Base-by-base conservation (phyloP, 2,329 filamentous ascomycete species). In the Exophiala alcalophila region DNA sequence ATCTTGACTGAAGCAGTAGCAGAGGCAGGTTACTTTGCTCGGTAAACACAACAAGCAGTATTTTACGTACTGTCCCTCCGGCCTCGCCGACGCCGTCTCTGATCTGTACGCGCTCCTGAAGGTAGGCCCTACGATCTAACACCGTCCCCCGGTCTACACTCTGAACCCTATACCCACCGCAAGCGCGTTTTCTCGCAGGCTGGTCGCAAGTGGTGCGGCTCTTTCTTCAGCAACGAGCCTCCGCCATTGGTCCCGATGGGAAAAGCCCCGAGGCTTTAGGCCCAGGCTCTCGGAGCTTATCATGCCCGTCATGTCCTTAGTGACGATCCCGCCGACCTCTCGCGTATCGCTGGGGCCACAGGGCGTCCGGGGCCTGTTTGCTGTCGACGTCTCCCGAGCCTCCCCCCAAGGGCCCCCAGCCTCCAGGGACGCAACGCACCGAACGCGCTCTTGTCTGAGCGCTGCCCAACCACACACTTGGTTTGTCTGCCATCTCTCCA, bases 371-470 rank as follows among this genome's bases (percentile, higher is more conserved):
- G n/a, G n/a, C n/a, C n/a, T n/a, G n/a, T n/a, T n/a, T n/a, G n/a
- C n/a, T n/a, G n/a, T 12, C 16, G 35, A 16, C 18, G 33, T 35
- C 12, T 38, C 24, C 12, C 28, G 9, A n/a, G n/a, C n/a, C n/a
- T n/a, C n/a, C 24, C 29, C 21, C 23, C n/a, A 11, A 16, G 31
- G 21, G 11, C 14, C 24, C 31, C 47, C 47, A 49, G 42, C 47
- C 41, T 38, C 28, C 86, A 91, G 66, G 91, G 86, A 84, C 91
- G 89, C 68, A 78, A 86, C 31, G 85, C 86, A 1, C 81, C 14
- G 31, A n/a, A 12, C 44, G 12, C 28, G 12, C 14, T 5, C 6
- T 21, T 21, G 33, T 37, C 37, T 27, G 33, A 46, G 26, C 41
- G 33, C 28, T n/a, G 23, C 28, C 49, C 44, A 51, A 40, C 40